Evolutionary conservation across 2,329 filamentous ascomycete species (phyloP).

Genomic region (Didymella arachidicola): DNA sequence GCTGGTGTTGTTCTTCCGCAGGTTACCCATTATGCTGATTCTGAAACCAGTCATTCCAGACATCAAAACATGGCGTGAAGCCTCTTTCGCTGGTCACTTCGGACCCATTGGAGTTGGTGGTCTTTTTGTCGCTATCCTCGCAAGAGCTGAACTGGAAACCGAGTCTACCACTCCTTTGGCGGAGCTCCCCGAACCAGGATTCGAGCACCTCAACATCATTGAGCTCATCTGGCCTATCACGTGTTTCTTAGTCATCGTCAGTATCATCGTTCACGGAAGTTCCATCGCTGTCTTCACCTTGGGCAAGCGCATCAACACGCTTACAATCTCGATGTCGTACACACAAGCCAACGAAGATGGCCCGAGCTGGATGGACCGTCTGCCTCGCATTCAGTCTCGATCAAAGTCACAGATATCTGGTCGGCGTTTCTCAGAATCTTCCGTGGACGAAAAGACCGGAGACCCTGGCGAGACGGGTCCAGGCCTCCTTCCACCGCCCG

Average conservation of each 20-base stretch:
- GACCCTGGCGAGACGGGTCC: constrained; percentile 60
- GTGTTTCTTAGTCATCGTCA: constrained; percentile 91
- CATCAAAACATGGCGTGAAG: constrained; percentile 97
- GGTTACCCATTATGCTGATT: constrained; percentile 91
- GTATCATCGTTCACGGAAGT: constrained; percentile 96
- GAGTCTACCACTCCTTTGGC: constrained; percentile 76
- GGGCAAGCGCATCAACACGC: constrained; percentile 96
- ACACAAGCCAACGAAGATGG: constrained; percentile 88
- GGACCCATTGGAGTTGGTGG: constrained; percentile 97
- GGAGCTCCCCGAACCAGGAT: constrained; percentile 64
- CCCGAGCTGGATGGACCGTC: constrained; percentile 91
- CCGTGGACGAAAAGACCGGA: constrained; percentile 66
- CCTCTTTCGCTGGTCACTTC: constrained; percentile 95
- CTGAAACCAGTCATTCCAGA: constrained; percentile 95
- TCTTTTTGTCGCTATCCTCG: constrained; percentile 92
- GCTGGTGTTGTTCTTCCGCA: constrained; percentile 92
- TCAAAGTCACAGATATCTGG: constrained; percentile 79
- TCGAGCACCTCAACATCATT: constrained; percentile 74
- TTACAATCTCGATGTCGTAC: constrained; percentile 95
- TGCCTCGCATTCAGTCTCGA: constrained; percentile 83
- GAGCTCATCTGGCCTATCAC: constrained; percentile 94
- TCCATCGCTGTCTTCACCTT: constrained; percentile 97
- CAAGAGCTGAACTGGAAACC: constrained; percentile 87
- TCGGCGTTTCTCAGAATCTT: constrained; percentile 67
- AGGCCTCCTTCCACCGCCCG: constrained; percentile 75